phyloP scores from a whole-genome alignment of 257 asterid genomes.

The Petunia axillaris region DNA sequence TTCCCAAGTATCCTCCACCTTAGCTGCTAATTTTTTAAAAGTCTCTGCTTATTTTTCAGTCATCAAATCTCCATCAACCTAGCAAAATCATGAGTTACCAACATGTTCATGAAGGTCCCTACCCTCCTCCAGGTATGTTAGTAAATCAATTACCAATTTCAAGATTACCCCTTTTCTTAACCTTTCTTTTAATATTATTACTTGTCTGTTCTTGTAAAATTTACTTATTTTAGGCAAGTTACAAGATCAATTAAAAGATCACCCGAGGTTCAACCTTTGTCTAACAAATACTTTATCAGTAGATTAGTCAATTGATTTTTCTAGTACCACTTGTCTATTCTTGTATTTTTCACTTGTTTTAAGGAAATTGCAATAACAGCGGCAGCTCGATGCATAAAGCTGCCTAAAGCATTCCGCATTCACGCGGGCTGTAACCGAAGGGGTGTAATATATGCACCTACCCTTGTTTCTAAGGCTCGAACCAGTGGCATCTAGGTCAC shows the following conservation, averaged over 20 bases:
- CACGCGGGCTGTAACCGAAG: too few species aligned
- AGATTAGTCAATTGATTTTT: background rate
- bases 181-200: too few species aligned
- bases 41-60: background rate
- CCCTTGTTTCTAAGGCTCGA: too few species aligned
- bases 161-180: too few species aligned
- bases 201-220: background rate
- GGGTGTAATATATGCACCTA: too few species aligned
- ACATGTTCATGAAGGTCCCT: conserved; percentile 43
- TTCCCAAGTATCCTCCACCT: too few species aligned
- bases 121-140: conserved; percentile 41
- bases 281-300: background rate
- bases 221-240: background rate
- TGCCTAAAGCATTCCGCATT: too few species aligned
- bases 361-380: background rate
- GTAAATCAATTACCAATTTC: background rate
- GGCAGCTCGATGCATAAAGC: too few species aligned
- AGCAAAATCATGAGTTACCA: conserved; percentile 40
- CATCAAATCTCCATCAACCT: too few species aligned
- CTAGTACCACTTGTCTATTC: background rate
- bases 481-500: too few species aligned
- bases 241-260: background rate
- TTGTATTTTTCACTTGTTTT: background rate
- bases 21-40: too few species aligned
- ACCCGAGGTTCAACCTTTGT: background rate